Evolutionary conservation across 108 stramenopile species (phyloP).

Genomic region (Nitzschia putrida): DNA sequence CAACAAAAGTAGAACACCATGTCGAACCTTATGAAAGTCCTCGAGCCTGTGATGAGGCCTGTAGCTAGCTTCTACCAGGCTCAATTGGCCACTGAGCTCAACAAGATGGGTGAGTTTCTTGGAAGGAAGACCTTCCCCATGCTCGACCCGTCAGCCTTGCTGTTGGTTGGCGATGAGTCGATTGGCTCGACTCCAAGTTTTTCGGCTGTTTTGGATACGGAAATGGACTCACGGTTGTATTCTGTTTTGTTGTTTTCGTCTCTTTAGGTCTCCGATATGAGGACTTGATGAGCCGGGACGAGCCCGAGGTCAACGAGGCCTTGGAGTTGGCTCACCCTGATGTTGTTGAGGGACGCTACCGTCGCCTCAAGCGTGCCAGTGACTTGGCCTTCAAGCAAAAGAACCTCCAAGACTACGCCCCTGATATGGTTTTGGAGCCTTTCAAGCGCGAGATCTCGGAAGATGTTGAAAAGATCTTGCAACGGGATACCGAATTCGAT

Average conservation of each 20-base stretch:
- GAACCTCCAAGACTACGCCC: slow-evolving; percentile 80
- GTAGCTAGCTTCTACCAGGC: slow-evolving; percentile 64
- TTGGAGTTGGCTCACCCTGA: slow-evolving; percentile 80
- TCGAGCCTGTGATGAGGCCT: slow-evolving; percentile 69
- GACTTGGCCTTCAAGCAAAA: slow-evolving; percentile 87
- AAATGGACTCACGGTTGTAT: not conserved
- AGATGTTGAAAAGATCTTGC: slow-evolving; percentile 76
- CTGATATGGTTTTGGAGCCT: slow-evolving; percentile 59
- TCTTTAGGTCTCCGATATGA: slow-evolving; percentile 78
- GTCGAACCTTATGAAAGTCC: slow-evolving; percentile 33
- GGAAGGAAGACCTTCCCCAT: too few relatives aligned
- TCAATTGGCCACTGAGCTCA: slow-evolving; percentile 56
- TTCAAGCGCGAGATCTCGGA: slow-evolving; percentile 78
- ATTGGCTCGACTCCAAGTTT: not conserved
- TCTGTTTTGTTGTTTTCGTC: slow-evolving; percentile 5
- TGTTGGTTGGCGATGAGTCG: not conserved
- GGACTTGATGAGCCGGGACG: slow-evolving; percentile 78
- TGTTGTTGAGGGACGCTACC: slow-evolving; percentile 76
- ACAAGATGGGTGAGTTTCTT: slow-evolving; percentile 71
- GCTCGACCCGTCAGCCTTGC: not conserved
- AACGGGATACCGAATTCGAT: slow-evolving; percentile 79
- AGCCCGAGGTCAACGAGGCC: slow-evolving; percentile 78
- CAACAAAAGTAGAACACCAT: slow-evolving; percentile 31
- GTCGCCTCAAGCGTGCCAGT: slow-evolving; percentile 86
- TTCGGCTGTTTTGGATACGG: too few relatives aligned